A percentile compares a stretch with the other conserved stretches of the same genome.
phyloP scores from a whole-genome alignment of 2,329 filamentous ascomycete genomes.

The Fusarium miscanthi region DNA sequence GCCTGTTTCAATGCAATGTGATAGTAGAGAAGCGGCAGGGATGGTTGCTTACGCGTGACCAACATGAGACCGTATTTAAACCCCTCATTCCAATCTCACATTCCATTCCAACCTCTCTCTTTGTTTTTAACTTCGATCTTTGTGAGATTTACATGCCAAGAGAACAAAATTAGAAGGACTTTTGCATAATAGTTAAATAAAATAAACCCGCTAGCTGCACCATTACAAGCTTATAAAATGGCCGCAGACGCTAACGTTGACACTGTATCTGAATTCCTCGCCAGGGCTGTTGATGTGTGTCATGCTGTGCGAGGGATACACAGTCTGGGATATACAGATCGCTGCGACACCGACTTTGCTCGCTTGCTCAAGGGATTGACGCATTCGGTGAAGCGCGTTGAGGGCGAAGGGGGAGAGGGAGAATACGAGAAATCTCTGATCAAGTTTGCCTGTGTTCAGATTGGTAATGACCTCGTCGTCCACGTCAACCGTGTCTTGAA shows the following conservation, averaged over 20 bases:
- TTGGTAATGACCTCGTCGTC: conserved; percentile 42
- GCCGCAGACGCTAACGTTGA: conserved; percentile 16
- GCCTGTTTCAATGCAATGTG: conserved; percentile 9
- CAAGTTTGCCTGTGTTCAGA: conserved; percentile 39
- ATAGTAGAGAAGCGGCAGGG: conserved; percentile 7
- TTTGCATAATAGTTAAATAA: conserved; percentile 2
- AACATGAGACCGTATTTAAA: conserved; percentile 28
- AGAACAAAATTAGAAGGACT: neutral
- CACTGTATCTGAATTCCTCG: conserved; percentile 34
- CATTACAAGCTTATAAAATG: conserved; percentile 50
- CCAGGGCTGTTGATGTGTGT: conserved; percentile 16
- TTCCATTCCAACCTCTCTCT: conserved; percentile 2
- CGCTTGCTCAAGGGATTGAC: conserved; percentile 7
- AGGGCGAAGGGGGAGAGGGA: neutral
- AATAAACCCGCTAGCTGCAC: conserved; percentile 17
- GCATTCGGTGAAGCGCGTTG: conserved; percentile 8
- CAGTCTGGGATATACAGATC: neutral
- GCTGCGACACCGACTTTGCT: conserved; percentile 9
- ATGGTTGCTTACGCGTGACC: conserved; percentile 16
- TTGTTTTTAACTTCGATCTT: neutral
- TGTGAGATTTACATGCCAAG: neutral
- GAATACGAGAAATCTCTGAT: neutral
- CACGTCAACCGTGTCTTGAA: conserved; percentile 32
- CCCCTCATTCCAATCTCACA: conserved; percentile 29
- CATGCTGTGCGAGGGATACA: conserved; percentile 19